These are phyloP conservation scores for Mycena filopes DNA, from an alignment of 768 basidiomycete species.

Conservation along the genomic window DNA sequence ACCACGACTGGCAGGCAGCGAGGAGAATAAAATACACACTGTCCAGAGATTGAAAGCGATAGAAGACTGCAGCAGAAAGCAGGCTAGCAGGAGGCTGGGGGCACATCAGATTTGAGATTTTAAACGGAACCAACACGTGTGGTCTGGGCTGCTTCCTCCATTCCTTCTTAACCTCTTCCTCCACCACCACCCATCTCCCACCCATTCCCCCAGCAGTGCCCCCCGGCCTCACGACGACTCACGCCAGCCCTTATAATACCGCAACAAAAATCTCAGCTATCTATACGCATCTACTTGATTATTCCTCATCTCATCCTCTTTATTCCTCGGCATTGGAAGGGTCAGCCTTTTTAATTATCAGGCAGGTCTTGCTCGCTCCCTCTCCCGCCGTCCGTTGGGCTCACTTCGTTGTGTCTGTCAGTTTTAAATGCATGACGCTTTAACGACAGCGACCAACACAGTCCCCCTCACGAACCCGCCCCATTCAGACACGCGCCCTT, in stretches of 20 bases:
- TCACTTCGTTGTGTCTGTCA: conserved; percentile 38
- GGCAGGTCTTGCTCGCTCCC: conserved; percentile 43
- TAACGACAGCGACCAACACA: conserved; percentile 63
- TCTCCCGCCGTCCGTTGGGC: conserved; percentile 39
- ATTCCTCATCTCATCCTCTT: conserved; percentile 35
- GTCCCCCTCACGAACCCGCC: conserved; percentile 47
- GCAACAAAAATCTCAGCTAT: conserved; percentile 36
- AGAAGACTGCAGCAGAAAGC: too few species aligned
- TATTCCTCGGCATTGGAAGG: conserved; percentile 39
- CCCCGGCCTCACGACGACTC: conserved; percentile 65
- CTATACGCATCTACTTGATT: conserved; percentile 39
- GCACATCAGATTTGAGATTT: not conserved
- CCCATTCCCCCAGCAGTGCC: conserved; percentile 10
- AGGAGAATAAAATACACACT: too few species aligned
- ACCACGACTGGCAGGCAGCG: too few species aligned
- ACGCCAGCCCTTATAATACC: conserved; percentile 67
- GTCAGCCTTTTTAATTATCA: conserved; percentile 53
- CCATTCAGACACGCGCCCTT: conserved; percentile 54
- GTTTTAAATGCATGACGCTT: conserved; percentile 79
- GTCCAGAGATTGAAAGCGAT: not conserved
- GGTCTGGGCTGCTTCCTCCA: not conserved
- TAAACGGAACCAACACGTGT: not conserved
- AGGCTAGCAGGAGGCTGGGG: not conserved
- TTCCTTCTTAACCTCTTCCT: conserved; percentile 28
- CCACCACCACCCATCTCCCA: conserved; percentile 32